A percentile compares a stretch with the other conserved stretches of the same genome.
phyloP scores from a whole-genome alignment of 2,329 filamentous ascomycete species.

The Coleophoma cylindrospora region DNA sequence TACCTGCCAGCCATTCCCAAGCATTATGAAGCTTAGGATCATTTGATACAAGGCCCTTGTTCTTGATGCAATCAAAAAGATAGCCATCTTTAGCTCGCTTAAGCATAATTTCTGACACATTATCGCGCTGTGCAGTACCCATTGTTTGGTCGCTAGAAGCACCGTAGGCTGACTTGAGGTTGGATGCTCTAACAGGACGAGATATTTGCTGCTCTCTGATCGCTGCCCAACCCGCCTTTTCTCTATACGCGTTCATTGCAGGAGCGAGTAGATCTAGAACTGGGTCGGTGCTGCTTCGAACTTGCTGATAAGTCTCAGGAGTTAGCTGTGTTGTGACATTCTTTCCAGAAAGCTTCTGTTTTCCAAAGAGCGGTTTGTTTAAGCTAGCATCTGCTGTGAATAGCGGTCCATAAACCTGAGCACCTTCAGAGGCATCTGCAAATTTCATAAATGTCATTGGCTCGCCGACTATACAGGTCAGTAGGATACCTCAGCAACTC shows the following conservation, averaged over 20 bases:
- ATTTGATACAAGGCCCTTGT: slow-evolving; percentile 62
- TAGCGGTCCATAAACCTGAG: slow-evolving; percentile 48
- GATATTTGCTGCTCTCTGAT: background rate
- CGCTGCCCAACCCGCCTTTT: background rate
- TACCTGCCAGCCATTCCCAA: slow-evolving; percentile 73
- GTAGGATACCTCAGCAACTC: too few species aligned
- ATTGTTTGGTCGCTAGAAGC: background rate
- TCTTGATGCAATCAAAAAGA: slow-evolving; percentile 58
- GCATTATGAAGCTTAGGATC: slow-evolving; percentile 71
- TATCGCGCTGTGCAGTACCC: slow-evolving; percentile 9
- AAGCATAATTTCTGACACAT: slow-evolving; percentile 48
- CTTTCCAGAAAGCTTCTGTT: slow-evolving; percentile 41
- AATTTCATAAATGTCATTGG: slow-evolving; percentile 52
- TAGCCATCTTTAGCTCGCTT: slow-evolving; percentile 57
- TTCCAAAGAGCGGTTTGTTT: slow-evolving; percentile 52
- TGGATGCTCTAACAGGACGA: background rate
- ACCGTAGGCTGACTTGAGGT: background rate
- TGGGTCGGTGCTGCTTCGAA: slow-evolving; percentile 14
- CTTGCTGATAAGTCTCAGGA: slow-evolving; percentile 19
- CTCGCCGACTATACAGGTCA: slow-evolving; percentile 34
- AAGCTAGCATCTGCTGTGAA: slow-evolving; percentile 48
- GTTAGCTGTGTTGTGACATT: slow-evolving; percentile 31
- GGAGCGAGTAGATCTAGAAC: slow-evolving; percentile 14
- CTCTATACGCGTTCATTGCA: background rate
- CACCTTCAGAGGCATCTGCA: slow-evolving; percentile 43